phyloP scores from a whole-genome alignment of 495 filamentous ascomycete genomes.

The Penicillium antarcticum region DNA sequence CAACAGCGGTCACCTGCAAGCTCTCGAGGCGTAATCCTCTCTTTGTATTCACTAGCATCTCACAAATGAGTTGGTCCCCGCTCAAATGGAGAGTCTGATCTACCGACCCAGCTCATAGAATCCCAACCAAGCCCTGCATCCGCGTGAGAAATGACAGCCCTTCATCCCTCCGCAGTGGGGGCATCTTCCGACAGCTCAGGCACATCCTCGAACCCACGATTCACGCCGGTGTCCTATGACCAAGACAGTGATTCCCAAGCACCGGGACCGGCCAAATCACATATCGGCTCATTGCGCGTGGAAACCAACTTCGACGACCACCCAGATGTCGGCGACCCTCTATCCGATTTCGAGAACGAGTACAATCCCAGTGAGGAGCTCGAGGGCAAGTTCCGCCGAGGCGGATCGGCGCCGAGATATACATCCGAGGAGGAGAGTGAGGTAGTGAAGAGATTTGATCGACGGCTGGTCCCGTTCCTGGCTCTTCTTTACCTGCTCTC shows the following conservation, averaged over 20 bases:
- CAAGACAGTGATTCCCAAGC: slow-evolving; percentile 23
- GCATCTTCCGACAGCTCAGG: slow-evolving; percentile 26
- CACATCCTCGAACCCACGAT: slow-evolving; percentile 28
- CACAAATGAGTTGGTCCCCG: neutral
- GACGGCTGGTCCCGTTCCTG: slow-evolving; percentile 72
- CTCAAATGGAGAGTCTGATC: neutral
- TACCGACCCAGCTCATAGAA: neutral
- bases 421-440: slow-evolving; percentile 70
- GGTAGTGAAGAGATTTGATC: slow-evolving; percentile 72
- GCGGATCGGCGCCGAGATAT: slow-evolving; percentile 39
- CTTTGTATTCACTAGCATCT: neutral
- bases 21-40: neutral
- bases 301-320: slow-evolving; percentile 35
- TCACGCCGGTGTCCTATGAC: slow-evolving; percentile 36
- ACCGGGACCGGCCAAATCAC: slow-evolving; percentile 10
- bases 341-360: slow-evolving; percentile 25
- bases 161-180: slow-evolving; percentile 26
- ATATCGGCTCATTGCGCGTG: slow-evolving; percentile 23
- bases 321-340: slow-evolving; percentile 7
- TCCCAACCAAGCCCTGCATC: neutral
- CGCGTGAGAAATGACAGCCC: slow-evolving; percentile 20
- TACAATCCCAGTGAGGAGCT: slow-evolving; percentile 34
- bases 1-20: slow-evolving; percentile 5
- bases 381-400: slow-evolving; percentile 16
- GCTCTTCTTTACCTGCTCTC: slow-evolving; percentile 78